These are phyloP conservation scores for Suillus bovinus DNA, from an alignment of 768 basidiomycete genomes.

Conservation along the genomic window DNA sequence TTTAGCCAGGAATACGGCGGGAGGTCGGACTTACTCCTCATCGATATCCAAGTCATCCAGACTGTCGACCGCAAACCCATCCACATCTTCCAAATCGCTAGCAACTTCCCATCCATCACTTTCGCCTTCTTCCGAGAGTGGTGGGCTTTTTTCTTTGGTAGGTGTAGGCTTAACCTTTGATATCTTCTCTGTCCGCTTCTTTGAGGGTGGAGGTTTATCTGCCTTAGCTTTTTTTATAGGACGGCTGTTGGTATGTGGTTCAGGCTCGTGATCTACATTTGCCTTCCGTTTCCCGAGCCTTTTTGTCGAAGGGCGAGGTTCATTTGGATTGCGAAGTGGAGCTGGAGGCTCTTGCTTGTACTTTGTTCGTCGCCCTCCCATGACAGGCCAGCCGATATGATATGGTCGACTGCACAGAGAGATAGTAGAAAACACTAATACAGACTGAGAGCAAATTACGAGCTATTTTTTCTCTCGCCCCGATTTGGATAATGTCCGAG, in stretches of 20 bases:
- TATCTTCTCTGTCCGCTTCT: slow-evolving; percentile 15
- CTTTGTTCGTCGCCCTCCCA: slow-evolving; percentile 87
- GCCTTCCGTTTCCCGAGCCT: slow-evolving; percentile 78
- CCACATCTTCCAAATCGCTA: slow-evolving; percentile 41
- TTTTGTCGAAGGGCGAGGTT: slow-evolving; percentile 44
- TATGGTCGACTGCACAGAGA: background rate
- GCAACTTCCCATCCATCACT: slow-evolving; percentile 32
- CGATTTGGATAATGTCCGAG: slow-evolving; percentile 23
- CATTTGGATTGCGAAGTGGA: slow-evolving; percentile 46
- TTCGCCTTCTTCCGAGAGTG: slow-evolving; percentile 16
- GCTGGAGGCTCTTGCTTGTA: slow-evolving; percentile 78
- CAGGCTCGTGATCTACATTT: slow-evolving; percentile 33
- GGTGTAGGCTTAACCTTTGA: slow-evolving; percentile 46
- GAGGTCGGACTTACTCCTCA: slow-evolving; percentile 41
- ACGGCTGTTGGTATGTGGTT: slow-evolving; percentile 27
- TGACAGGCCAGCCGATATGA: slow-evolving; percentile 33
- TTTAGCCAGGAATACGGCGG: slow-evolving; percentile 13
- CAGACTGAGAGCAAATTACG: slow-evolving; percentile 1
- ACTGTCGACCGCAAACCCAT: slow-evolving; percentile 39
- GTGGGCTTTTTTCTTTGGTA: slow-evolving; percentile 49
- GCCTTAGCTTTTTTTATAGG: slow-evolving; percentile 39
- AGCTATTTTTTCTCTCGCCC: slow-evolving; percentile 25
- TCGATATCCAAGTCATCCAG: slow-evolving; percentile 53
- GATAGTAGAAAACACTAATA: background rate
- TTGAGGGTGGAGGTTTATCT: slow-evolving; percentile 9